Evolutionary conservation across 257 asterid species (phyloP), one percentile per base, ranked within the genome.

Genomic region (Solanum chilense): DNA sequence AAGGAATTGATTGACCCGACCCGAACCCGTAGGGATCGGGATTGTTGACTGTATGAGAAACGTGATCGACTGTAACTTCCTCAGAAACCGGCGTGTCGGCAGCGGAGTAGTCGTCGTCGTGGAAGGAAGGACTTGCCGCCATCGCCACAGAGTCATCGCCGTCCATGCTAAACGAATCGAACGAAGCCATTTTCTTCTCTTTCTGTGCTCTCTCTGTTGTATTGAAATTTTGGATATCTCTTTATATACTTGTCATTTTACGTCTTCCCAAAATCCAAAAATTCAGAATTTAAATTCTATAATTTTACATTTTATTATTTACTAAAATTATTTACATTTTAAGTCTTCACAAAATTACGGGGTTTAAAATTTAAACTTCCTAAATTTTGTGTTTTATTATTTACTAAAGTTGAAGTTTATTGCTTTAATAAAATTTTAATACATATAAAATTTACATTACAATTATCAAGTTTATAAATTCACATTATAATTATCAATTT

Each of bases 211-310:
- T 77, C 84, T 47, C 14, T 14, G 42, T 16, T 3, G 29, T 12
- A 75, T 41, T 33, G 70, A 2, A 3, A 33, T 56, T 82, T 29
- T 73, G 27, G 47, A 73, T 23, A 18, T 13, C 33, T 31, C 33
- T 58, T 62, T 31, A 56, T 47, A 82, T 82, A 25, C 42, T 25
- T 82, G 70, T 82, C 39, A 27, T 11, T 66, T 66, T 66, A 66
- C 5, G 2, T 6, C 20, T 25, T 12, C 8, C 0, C 2, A 3
- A 1, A 27, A 16, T 25, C 21, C 1, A 0, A 4, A 4, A 11
- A 4, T n/a, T 62, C 7, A 3, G 3, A 62, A 23, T 62, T 60
- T 23, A 4, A 9, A 60, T 4, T 1, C 1, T 58, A 58, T 20
- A 8, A 20, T 58, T 56, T 42, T 10, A 3, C 0, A 41, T 41